Evolutionary conservation across 2,329 filamentous ascomycete genomes (phyloP), one percentile per base, ranked within the genome.

Genomic region (Talaromyces sp.): DNA sequence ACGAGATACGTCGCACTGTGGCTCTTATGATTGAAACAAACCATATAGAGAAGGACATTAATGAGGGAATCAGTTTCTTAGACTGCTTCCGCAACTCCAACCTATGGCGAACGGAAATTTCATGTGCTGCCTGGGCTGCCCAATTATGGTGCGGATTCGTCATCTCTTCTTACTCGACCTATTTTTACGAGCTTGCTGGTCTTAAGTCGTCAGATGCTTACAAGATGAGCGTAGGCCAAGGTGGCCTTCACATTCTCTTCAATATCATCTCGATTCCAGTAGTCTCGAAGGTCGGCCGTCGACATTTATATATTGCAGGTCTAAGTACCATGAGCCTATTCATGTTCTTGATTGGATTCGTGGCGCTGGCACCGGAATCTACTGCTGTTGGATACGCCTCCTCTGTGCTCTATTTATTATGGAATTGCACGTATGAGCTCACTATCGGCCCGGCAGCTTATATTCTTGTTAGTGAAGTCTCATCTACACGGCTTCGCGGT

Each of bases 151-250:
- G 72, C 8, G 78, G 77, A 4, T 75, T 77, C 56, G 66, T 77
- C 70, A 75, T 81, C 57, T 75, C 79, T 19, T 79, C 78, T 62
- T 73, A 75, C 11, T 92, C 80, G 83, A 79, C 76, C 2, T 82
- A 81, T 68, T 82, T 81, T 72, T 81, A 81, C 69, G 69, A 80
- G 59, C 75, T 68, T n/a, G 68, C 69, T n/a, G 71, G 71, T 5
- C 63, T 77, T 6, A 63, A 67, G 8, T 66, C 69, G 3, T 66
- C 68, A 11, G 61, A 72, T 15, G 71, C 75, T 13, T 77, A 77
- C 58, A 67, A 72, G 11, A 67, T 75, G n/a, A 73, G 73, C 15
- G 69, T 77, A 1, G 73, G 73, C 10, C 70, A 73, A 27, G 75
- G 70, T 3, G 73, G 69, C 7, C 73, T 70, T 60, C 74, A 73